Base-by-base conservation (phyloP, 1,284 basidiomycete species). In the Apiotrichum gamsii region DNA sequence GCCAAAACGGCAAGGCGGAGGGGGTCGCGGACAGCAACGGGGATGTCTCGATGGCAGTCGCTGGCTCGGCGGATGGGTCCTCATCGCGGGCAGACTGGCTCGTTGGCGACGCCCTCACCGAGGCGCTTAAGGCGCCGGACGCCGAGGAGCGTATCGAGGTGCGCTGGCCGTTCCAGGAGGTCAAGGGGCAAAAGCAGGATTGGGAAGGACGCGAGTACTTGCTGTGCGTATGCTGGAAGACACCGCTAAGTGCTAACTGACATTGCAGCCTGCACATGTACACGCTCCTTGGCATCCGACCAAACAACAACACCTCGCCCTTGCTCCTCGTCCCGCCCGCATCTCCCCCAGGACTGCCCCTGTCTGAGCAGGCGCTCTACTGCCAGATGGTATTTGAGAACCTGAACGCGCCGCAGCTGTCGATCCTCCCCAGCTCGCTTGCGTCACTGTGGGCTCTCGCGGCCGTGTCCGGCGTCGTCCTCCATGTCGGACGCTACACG, bases 301-400 rank as follows among this genome's bases (percentile, higher is more conserved):
- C 88, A 43, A 81, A 82, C 5, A 85, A 87, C 59, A 95, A 95
- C 70, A 86, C 57, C 4, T 62, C 61, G 14, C 60, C 69, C 1
- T 56, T 72, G 1, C 58, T 72, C 11, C 57, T 73, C 19, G 47
- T 73, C 2, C 70, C 65, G 3, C 82, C 84, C 18, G 78, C 90
- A 18, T 79, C 87, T 15, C 80, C 61, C 4, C 52, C 64, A 4
- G 52, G 59, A 1, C 50, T 72, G 5, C 60, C 70, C 0, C 59
- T 72, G 8, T 78, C 87, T n/a, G 79, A 85, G 43, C 76, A 79
- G 44, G 78, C 81, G 5, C 80, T 84, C 64, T 88, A 94, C 62
- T 85, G 85, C 56, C 89, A 88, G 64, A 78, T 91, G 47, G 90
- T 95, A 67, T 98, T 97, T 64, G 93, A 97, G 67, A 81, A 84